These are phyloP conservation scores for Nissolia schottii DNA, from an alignment of 306 rosid species.

Conservation along the genomic window DNA sequence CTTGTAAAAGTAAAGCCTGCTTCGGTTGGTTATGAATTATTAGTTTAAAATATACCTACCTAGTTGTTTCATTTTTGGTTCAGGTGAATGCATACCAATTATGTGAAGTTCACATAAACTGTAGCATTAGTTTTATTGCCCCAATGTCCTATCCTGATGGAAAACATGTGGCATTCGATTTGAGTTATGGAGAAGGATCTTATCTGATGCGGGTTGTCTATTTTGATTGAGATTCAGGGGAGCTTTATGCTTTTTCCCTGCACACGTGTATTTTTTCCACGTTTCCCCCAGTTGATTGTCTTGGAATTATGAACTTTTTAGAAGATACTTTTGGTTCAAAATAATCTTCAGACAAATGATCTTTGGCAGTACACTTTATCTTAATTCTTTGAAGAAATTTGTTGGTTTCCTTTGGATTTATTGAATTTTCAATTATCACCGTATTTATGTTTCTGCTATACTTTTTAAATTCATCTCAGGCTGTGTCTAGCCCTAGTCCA, in stretches of 20 bases:
- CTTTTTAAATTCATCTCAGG: slow-evolving; percentile 30
- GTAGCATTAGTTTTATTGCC: neutral
- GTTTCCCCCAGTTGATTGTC: neutral
- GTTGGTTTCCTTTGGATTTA: neutral
- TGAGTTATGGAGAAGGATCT: neutral
- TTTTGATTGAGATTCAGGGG: neutral
- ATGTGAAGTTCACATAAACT: neutral
- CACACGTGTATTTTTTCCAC: neutral
- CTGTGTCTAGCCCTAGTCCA: slow-evolving; percentile 52
- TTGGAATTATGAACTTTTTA: neutral
- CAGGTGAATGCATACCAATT: neutral
- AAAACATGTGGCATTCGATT: neutral
- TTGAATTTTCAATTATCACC: neutral
- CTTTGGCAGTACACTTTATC: neutral
- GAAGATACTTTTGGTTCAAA: too few relatives aligned
- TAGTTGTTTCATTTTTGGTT: neutral
- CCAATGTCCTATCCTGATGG: neutral
- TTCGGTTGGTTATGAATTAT: too few relatives aligned
- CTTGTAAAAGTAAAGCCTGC: too few relatives aligned
- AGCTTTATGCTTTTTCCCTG: neutral
- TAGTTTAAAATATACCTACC: neutral
- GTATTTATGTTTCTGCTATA: slow-evolving; percentile 5
- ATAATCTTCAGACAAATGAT: too few relatives aligned
- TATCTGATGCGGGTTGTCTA: neutral
- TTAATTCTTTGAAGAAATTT: neutral